Evolutionary conservation across 2,329 filamentous ascomycete genomes (phyloP), one percentile per base, ranked within the genome.

Genomic region (Penicillium brevicompactum): DNA sequence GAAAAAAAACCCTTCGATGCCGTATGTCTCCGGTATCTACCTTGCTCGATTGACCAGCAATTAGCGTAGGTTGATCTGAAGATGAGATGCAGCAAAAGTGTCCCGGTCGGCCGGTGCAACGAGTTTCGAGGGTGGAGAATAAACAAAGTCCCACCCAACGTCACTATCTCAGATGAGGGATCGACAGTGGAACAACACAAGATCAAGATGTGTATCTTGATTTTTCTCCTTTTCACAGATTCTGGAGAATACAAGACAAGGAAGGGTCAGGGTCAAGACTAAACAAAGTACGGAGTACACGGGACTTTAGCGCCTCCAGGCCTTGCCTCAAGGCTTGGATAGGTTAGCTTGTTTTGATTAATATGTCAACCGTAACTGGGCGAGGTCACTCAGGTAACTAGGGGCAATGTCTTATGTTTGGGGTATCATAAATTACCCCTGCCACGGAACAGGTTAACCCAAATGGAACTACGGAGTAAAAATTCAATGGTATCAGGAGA

Each of bases 41-140:
- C 21, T 14, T 11, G 32, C 45, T 49, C 13, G 34, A 43, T 43
- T 38, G 31, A 49, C 38, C 51, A 16, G 45, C 30, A 53, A 44
- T 6, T 42, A 31, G 41, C 22, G 21, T 16, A 10, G 37, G 34
- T 55, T 32, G 38, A 42, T 34, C 22, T 53, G 38, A 44, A 13
- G 21, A 16, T 49, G 37, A 40, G 34, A 24, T 38, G 22, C 11
- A 44, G 53, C 27, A 48, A 55, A 46, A 46, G 41, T 27, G 44
- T 34, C 40, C 32, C 44, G 62, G 63, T 64, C 62, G 63, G 60
- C 56, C 57, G 56, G 57, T 61, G 60, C 62, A 58, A 65, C 60
- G 58, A 61, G 49, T 50, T 37, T 48, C 45, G 57, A 52, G 49
- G 57, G 61, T 64, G 61, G 60, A 62, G 60, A 59, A 57, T 56